phyloP scores from a whole-genome alignment of 2,329 filamentous ascomycete species.

The Plenodomus biglobosus region DNA sequence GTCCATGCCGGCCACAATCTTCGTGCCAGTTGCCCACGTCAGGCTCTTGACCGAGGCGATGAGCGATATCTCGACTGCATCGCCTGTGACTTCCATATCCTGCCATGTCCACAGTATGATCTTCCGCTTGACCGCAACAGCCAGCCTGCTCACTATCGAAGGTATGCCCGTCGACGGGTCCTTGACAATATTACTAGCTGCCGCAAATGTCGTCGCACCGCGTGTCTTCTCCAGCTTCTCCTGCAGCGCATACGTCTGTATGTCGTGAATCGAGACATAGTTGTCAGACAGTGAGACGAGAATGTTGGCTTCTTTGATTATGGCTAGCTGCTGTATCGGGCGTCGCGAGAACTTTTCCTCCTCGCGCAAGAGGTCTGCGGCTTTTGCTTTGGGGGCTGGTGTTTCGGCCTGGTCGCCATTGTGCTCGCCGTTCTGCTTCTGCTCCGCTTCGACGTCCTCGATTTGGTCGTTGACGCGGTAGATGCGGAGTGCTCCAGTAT shows the following conservation, averaged over 20 bases:
- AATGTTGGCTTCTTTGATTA: conserved; percentile 92
- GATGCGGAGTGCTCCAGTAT: conserved; percentile 82
- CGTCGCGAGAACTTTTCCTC: conserved; percentile 91
- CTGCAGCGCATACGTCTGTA: conserved; percentile 79
- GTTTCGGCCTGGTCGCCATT: conserved; percentile 48
- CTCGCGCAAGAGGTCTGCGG: conserved; percentile 85
- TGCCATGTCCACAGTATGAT: conserved; percentile 94
- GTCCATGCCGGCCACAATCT: conserved; percentile 86
- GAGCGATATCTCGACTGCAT: conserved; percentile 75
- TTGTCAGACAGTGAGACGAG: conserved; percentile 90
- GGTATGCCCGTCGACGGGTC: conserved; percentile 84
- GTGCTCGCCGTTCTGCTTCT: conserved; percentile 32
- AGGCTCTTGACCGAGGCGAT: conserved; percentile 83
- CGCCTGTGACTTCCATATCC: conserved; percentile 79
- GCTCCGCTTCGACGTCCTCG: conserved; percentile 45
- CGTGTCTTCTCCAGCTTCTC: conserved; percentile 81
- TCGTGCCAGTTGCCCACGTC: conserved; percentile 87
- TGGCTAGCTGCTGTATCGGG: conserved; percentile 88
- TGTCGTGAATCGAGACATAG: conserved; percentile 84
- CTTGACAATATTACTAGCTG: conserved; percentile 93
- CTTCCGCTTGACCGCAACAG: conserved; percentile 89
- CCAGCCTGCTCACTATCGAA: conserved; percentile 87
- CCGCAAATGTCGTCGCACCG: conserved; percentile 86
- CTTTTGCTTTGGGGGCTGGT: conserved; percentile 40
- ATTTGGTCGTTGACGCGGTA: conserved; percentile 80